phyloP scores from a whole-genome alignment of 2,329 filamentous ascomycete species.

The Cercospora brassicicola region DNA sequence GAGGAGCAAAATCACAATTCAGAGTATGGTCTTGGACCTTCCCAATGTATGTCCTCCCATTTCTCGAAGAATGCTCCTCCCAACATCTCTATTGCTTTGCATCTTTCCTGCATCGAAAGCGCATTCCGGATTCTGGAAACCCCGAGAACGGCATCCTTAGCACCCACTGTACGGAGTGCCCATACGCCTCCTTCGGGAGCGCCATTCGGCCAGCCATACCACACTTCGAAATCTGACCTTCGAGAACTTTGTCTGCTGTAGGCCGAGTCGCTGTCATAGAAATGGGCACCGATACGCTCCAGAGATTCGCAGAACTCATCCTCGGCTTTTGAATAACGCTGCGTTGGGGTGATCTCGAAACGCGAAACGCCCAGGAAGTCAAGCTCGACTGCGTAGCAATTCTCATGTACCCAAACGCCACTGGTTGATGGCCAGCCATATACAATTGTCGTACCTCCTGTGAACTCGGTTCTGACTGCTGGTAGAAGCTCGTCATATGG shows the following conservation, averaged over 20 bases:
- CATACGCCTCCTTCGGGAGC: background rate
- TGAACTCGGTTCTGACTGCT: background rate
- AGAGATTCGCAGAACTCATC: background rate
- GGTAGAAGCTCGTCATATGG: constrained; percentile 40
- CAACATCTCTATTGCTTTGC: background rate
- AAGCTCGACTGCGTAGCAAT: background rate
- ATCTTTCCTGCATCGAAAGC: background rate
- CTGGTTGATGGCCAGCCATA: background rate
- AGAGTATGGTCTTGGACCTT: background rate
- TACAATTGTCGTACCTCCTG: background rate
- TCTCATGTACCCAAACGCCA: background rate
- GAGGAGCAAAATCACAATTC: too few species aligned
- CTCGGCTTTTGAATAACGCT: background rate
- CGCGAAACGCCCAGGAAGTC: background rate
- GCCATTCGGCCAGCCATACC: background rate
- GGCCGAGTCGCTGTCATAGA: background rate
- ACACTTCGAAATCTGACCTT: too few species aligned
- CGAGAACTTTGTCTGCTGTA: background rate
- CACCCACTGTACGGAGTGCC: background rate
- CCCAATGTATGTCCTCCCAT: background rate
- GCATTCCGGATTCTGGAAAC: background rate
- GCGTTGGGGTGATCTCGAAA: background rate
- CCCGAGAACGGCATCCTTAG: background rate
- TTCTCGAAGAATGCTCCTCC: background rate
- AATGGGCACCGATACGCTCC: background rate